Conservation (phyloP, 139 green algal genomes). For the Limnomonas spitsbergensis region DNA sequence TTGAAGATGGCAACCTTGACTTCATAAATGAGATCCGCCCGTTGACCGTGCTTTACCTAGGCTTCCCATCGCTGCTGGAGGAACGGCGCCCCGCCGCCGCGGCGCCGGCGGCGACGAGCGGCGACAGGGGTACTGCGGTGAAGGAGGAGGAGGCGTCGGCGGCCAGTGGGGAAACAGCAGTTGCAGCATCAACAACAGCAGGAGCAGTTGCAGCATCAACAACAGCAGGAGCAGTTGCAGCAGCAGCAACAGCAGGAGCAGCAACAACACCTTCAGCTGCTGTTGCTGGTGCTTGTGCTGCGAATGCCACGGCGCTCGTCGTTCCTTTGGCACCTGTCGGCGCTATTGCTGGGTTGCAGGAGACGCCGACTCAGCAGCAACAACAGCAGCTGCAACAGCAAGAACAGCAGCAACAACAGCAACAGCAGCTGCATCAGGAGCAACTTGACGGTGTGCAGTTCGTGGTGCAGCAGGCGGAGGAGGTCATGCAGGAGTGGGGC, state of each 20-base stretch:
- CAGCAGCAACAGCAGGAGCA: no score
- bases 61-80: conserved; percentile 66
- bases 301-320: no score
- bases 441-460: conserved; percentile 57
- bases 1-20: conserved; percentile 70
- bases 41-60: conserved; percentile 63
- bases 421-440: neutral
- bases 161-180: no score
- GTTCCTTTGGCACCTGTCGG: no score
- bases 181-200: no score
- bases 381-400: neutral
- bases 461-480: conserved; percentile 50
- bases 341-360: no score
- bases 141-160: no score
- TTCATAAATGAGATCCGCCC: conserved; percentile 71
- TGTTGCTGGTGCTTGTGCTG: no score
- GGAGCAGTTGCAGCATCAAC: no score
- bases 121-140: no score
- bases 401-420: neutral
- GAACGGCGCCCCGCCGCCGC: neutral
- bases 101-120: neutral
- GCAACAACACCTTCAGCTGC: no score
- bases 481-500: conserved; percentile 61
- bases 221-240: no score
- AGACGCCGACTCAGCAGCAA: neutral